phyloP scores from a whole-genome alignment of 495 filamentous ascomycete genomes.

The Rhizodiscina lignyota region DNA sequence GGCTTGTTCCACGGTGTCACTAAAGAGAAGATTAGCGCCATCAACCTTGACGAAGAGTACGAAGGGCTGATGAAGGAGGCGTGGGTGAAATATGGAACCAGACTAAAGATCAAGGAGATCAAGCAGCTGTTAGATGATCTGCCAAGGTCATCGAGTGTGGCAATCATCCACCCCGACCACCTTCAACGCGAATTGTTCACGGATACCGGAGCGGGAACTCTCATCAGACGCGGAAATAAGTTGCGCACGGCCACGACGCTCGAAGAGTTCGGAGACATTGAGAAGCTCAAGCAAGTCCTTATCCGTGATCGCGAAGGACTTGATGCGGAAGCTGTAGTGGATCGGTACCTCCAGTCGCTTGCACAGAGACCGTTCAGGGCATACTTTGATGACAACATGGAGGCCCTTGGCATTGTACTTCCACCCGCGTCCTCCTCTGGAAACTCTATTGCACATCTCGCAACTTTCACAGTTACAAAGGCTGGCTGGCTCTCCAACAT shows the following conservation, averaged over 20 bases:
- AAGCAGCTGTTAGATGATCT: conserved; percentile 80
- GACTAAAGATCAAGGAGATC: conserved; percentile 97
- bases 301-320: conserved; percentile 73
- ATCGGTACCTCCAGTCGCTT: conserved; percentile 69
- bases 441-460: conserved; percentile 51
- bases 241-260: conserved; percentile 57
- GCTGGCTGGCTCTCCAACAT: conserved; percentile 91
- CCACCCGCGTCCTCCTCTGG: conserved; percentile 39
- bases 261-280: conserved; percentile 62
- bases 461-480: conserved; percentile 90
- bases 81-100: conserved; percentile 92
- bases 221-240: conserved; percentile 89
- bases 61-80: conserved; percentile 87
- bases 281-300: conserved; percentile 64
- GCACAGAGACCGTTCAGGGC: conserved; percentile 70
- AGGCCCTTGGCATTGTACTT: conserved; percentile 84
- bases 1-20: conserved; percentile 88
- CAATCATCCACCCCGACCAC: conserved; percentile 89
- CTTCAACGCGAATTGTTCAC: conserved; percentile 96
- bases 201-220: conserved; percentile 84
- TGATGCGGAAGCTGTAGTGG: conserved; percentile 68
- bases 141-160: conserved; percentile 84
- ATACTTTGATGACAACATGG: conserved; percentile 93
- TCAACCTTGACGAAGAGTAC: conserved; percentile 96
- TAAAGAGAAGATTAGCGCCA: conserved; percentile 89